Evolutionary conservation across 106 monocot species (phyloP), one percentile per base, ranked within the genome.

Genomic region (Vanilla planifolia): DNA sequence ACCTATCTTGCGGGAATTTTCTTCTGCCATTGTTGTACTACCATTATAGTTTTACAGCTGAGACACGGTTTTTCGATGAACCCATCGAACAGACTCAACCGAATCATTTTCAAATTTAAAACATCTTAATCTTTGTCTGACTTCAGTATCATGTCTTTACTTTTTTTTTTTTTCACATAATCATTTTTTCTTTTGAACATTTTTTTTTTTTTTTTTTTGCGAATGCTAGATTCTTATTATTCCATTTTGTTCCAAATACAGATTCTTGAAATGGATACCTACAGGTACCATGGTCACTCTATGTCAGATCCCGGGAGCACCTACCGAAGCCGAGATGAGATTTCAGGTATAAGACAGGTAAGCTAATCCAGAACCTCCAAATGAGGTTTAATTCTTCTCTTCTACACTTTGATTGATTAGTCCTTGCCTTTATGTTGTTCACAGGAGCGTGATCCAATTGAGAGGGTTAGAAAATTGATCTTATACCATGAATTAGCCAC

Each of bases 271-370:
- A 94, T 94, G 94, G 94, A 94, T 45, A 94, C 94, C 8, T 94
- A 94, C 72, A 83, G 94, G 53, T 94, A 94, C 67, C 94, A 94
- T 64, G 94, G 94, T 11, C 94, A 89, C 66, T 94, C 94, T 1
- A 94, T 94, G 94, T 94, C 94, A 48, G 94, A 89, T 78, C 89
- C 94, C 47, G 94, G 94, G 46, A 94, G 94, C 83, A 89, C 89
- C 2, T 94, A 94, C 43, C 89, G 94, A 16, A 94, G 89, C 10
- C 89, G 94, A 65, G 89, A 89, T 83, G 94, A 94, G 62, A 94
- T 94, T 46, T 64, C 60, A 67, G 85, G 85, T 55, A 64, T 94
- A 19, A 82, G 94, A 65, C 85, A 94, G 94, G 94, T 89, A 0
- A 64, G 59, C 42, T 53, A 35, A 20, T 35, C 10, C 20, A 2